Evolutionary conservation across 192 early-diverging fungal species (phyloP), one percentile per base, ranked within the genome.

Genomic region (Mortierella claussenii): DNA sequence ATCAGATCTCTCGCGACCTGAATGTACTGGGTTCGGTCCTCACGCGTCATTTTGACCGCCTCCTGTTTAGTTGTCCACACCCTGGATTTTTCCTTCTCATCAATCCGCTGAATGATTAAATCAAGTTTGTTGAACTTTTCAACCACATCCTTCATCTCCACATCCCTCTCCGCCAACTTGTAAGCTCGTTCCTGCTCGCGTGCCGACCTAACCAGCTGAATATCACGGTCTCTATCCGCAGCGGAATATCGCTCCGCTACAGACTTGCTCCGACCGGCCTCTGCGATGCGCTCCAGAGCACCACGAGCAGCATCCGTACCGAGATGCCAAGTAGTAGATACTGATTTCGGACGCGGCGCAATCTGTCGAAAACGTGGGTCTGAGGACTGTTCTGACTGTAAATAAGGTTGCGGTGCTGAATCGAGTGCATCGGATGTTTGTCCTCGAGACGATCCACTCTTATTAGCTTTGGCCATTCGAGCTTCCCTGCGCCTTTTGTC

Each of bases 11-110:
- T 57, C 6, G 70, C 81, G 0, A 37, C 68, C 36, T 79, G 63
- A 24, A 82, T 66, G 42, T 68, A 82, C 21, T 82, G 73, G 3
- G 47, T 76, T 17, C 73, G 17, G 11, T 76, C 73, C 30, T 65
- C 56, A 13, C 73, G 64, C 20, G 73, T 76, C 15, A 33, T 44
- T 33, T 33, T 21, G 12, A 76, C 73, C 1, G 73, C 73, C 27
- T 76, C 73, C 1, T 48, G 56, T 27, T 65, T 64, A 31, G 43
- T 66, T 1, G 54, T 50, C 53, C 62, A 60, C 12, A 51, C 61
- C 15, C 65, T 65, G 17, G 75, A 58, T 12, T 58, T 67, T 27
- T 81, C 78, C 20, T 55, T 64, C 46, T 79, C 68, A 47, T 80
- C 64, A 20, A 76, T 66, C 3, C 53, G 26, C 12, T 55, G 57